A percentile compares a stretch with the other conserved stretches of the same genome.
Conservation (phyloP, 306 rosid species). For the Albizia julibrissin region DNA sequence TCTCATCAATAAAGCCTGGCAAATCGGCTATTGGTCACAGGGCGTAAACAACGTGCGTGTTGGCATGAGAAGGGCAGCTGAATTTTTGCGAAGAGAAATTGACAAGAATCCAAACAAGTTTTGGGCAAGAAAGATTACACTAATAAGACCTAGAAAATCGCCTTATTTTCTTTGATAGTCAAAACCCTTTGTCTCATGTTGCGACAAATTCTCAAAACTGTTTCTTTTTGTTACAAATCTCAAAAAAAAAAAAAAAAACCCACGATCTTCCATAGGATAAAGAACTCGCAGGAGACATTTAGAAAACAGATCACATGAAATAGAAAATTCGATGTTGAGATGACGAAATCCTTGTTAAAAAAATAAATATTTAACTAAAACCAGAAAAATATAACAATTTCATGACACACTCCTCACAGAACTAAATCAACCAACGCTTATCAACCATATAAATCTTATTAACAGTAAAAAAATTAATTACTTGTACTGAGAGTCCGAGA, state of each 20-base stretch:
- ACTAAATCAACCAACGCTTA: background rate
- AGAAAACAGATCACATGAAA: too few relatives aligned
- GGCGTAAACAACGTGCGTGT: too few relatives aligned
- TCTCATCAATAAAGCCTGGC: background rate
- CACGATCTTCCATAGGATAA: background rate
- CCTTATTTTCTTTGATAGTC: too few relatives aligned
- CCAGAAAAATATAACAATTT: too few relatives aligned
- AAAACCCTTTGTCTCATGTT: background rate
- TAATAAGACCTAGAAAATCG: background rate
- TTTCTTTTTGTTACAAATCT: background rate
- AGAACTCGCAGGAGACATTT: background rate
- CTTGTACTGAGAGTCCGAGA: background rate
- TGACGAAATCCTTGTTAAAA: too few relatives aligned
- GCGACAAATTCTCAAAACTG: background rate
- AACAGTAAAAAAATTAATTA: background rate
- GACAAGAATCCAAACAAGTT: conserved; percentile 19
- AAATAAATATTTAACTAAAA: too few relatives aligned
- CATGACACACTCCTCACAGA: background rate
- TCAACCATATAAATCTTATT: background rate
- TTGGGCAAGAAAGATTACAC: conserved; percentile 10
- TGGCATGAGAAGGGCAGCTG: background rate
- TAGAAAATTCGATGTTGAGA: too few relatives aligned
- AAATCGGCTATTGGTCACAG: background rate
- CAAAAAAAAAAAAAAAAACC: background rate
- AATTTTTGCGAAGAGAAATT: background rate